Evolutionary conservation across 2,329 filamentous ascomycete genomes (phyloP), one percentile per base, ranked within the genome.

Genomic region (Celoporthe dispersa): DNA sequence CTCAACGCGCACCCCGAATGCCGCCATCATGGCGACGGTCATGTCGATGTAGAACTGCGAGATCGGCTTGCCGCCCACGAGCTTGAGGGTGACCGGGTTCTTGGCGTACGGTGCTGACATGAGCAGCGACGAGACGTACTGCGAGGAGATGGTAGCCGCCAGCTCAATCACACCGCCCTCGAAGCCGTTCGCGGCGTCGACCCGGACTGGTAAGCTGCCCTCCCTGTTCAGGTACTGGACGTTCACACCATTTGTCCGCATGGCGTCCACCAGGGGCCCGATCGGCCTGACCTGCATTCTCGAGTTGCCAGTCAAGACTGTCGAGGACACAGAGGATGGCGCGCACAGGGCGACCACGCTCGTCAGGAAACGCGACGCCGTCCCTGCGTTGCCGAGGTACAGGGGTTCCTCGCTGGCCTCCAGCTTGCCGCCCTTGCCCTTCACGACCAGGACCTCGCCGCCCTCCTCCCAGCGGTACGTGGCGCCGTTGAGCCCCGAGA

Each of bases 71-170:
- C 94, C 96, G n/a, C 96, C 96, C 16, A 98, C 91, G 53, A 99
- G 86, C 55, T 91, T 91, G 74, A 99, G 83, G 0, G 94, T 98
- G 51, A 99, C 94, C 0, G 95, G 93, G 73, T 94, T 90, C 82
- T 97, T 98, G 61, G 96, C 96, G 77, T 98, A 99, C 0, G 96
- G 96, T 0, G 96, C 96, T 70, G 94, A 97, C 93, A 99, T 97
- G 66, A 99, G 85, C 73, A 99, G 90, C 1, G 95, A 98, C 0
- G 96, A 98, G 51, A 99, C 96, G 78, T 98, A 99, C 81, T 99
- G 96, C n/a, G 96, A 98, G 11, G 96, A 99, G 22, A 98, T 92
- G 57, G 96, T 98, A 0, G 96, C 96, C 14, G 94, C 94, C 69
- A 99, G 86, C 78, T 97, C 92, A 75, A 99, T 98, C 37, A 92